Evolutionary conservation across 2,329 filamentous ascomycete genomes (phyloP), one percentile per base, ranked within the genome.

Genomic region (Diaporthe destruens): DNA sequence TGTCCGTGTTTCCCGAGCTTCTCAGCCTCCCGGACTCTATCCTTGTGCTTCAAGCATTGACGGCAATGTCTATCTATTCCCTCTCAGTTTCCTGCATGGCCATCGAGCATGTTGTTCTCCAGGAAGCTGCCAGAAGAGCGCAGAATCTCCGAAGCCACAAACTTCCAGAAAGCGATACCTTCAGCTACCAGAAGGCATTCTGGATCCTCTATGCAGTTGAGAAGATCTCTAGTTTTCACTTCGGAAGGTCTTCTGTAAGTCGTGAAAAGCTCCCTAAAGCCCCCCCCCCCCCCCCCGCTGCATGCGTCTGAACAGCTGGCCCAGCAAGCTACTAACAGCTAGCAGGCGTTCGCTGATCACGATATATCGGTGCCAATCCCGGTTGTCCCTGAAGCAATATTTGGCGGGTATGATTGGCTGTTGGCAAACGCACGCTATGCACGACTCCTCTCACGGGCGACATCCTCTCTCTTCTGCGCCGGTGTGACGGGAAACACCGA

Each of bases 1-100:
- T 85, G 6, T 77, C 78, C 6, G 59, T 81, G 8, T 79, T 84
- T 18, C 77, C 81, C 0, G 82, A 84, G 6, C 75, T 81, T 0
- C 69, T 80, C 20, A 76, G 74, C 11, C 71, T 80, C 0, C 78
- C 79, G 0, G 79, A 81, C 63, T 81, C 80, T 6, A 72, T 81
- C 8, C 72, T 76, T 9, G 74, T 76, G 6, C 76, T 81, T 9
- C 79, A 81, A 53, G 80, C 80, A 0, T 71, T 81, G 69, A 78
- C 79, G 1, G 79, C 79, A 9, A 80, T 81, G 77, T 75, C 77
- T 11, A 51, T 81, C 3, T 81, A 78, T 51, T 76, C 77, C 0
- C 72, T 78, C 3, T 75, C 77, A 7, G 76, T 81, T 44, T 77
- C 76, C 1, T 80, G 80, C 25, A 18, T 81, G 39, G 76, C 80